Evolutionary conservation across 768 basidiomycete species (phyloP).

Genomic region (Lentinula edodes): DNA sequence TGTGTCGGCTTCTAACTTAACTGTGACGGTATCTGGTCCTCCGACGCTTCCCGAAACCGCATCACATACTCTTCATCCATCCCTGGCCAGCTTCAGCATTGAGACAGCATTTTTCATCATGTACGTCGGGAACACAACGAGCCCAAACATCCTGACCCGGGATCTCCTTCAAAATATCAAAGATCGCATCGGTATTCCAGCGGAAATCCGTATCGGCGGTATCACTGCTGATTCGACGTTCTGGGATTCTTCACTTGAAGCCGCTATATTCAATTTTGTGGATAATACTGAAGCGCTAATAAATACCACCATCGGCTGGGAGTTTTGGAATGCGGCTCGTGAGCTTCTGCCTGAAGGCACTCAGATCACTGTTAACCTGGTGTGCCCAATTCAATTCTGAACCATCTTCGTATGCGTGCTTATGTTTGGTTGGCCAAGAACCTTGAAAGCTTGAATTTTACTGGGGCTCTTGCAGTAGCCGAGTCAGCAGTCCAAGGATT

Average conservation of each 20-base stretch:
- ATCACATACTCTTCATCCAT: conserved; percentile 35
- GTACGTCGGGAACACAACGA: conserved; percentile 39
- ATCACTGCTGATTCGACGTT: conserved; percentile 51
- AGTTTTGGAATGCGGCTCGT: conserved; percentile 41
- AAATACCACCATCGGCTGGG: conserved; percentile 47
- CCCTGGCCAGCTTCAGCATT: conserved; percentile 48
- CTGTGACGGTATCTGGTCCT: conserved; percentile 33
- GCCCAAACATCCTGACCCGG: conserved; percentile 37
- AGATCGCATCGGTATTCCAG: conserved; percentile 36
- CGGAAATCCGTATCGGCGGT: conserved; percentile 46
- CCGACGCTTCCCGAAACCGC: conserved; percentile 36
- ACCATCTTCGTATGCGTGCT: neutral
- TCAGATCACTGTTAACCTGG: conserved; percentile 41
- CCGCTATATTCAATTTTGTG: conserved; percentile 38
- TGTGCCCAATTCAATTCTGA: conserved; percentile 11
- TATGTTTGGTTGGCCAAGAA: conserved; percentile 26
- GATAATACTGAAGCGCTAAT: conserved; percentile 34
- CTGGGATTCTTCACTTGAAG: conserved; percentile 36
- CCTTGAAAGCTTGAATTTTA: conserved; percentile 35
- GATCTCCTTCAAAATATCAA: conserved; percentile 41
- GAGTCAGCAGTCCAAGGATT: conserved; percentile 34
- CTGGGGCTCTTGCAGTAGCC: conserved; percentile 38
- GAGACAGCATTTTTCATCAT: conserved; percentile 51
- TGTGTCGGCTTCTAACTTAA: neutral
- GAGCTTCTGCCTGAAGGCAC: conserved; percentile 40